Percentiles rank a stretch among this genome's conserved stretches.
Evolutionary conservation across 2,329 filamentous ascomycete species (phyloP).

Genomic region (Sarocladiaceae sp.): DNA sequence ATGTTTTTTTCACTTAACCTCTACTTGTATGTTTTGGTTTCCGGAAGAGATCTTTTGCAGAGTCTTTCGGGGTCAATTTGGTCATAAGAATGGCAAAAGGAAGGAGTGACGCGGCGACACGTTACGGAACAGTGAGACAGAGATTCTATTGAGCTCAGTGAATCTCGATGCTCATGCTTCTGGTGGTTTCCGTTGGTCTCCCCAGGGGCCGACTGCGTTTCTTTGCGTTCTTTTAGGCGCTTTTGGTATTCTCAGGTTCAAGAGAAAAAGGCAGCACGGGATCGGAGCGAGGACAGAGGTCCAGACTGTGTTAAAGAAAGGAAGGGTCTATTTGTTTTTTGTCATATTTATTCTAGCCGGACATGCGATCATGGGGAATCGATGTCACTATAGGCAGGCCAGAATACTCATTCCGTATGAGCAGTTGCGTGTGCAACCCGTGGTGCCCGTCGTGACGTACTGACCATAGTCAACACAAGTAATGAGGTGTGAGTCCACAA

Average conservation of each 20-base stretch:
- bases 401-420: constrained; percentile 5
- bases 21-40: constrained; percentile 5
- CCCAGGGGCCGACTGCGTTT: constrained; percentile 1
- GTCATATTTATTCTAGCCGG: constrained; percentile 5
- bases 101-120: constrained; percentile 1
- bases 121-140: background rate
- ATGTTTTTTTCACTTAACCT: constrained; percentile 10
- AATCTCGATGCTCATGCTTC: too few species aligned
- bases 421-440: background rate
- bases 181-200: constrained; percentile 4
- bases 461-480: background rate
- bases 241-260: constrained; percentile 9
- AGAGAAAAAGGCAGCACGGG: constrained; percentile 9
- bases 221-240: constrained; percentile 7
- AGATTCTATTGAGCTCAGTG: too few species aligned
- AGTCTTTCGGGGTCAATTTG: constrained; percentile 6
- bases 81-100: constrained; percentile 9
- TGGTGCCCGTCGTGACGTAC: background rate
- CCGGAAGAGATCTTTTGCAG: background rate
- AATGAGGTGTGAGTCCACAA: too few species aligned
- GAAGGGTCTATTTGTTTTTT: background rate
- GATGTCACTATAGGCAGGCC: constrained; percentile 2
- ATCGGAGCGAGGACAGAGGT: constrained; percentile 6
- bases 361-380: constrained; percentile 5
- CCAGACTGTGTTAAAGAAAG: constrained; percentile 7